Evolutionary conservation across 129 eudicot species (phyloP), one percentile per base, ranked within the genome.

Genomic region (Flaveria linearis): DNA sequence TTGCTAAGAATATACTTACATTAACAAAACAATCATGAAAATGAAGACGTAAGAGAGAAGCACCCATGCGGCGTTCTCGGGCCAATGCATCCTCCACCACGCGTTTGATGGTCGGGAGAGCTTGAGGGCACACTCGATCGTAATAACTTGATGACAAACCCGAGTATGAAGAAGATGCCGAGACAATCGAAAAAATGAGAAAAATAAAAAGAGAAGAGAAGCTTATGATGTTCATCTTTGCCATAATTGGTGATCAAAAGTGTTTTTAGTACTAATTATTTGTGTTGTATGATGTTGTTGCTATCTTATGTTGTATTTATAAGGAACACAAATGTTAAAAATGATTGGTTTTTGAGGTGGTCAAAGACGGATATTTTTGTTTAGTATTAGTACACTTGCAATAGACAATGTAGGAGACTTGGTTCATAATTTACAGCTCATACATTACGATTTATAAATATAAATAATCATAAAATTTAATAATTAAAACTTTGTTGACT

Each of bases 11-110:
- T n/a, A n/a, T 25, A 20, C 76, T 6, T 77, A 80, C 90, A 16
- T 76, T 81, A 39, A 82, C 86, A 71, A 87, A 87, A 49, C 91
- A 87, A 39, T 87, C 91, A 50, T 84, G 92, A 74, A 87, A 85
- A 69, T 85, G 86, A 41, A 87, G 76, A 45, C 87, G 86, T 36
- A 85, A 67, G 33, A 83, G 75, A 57, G 84, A 80, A 28, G 89
- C 89, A 9, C 92, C 91, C 85, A 87, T 84, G 41, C 87, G 88
- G 0, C 68, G 30, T 60, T 87, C 89, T 42, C 79, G 81, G 0
- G 68, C 69, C 13, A 87, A 68, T n/a, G 89, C 92, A 17, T 78
- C 84, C 53, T 78, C 80, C 28, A 86, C 90, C 12, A 71, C 72
- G 3, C 82, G 81, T 73, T 72, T 84, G 23, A 87, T 80, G 51